These are phyloP conservation scores for Saccharomyces hybrid DNA, from an alignment of 1,139 yeast species.

Conservation along the genomic window DNA sequence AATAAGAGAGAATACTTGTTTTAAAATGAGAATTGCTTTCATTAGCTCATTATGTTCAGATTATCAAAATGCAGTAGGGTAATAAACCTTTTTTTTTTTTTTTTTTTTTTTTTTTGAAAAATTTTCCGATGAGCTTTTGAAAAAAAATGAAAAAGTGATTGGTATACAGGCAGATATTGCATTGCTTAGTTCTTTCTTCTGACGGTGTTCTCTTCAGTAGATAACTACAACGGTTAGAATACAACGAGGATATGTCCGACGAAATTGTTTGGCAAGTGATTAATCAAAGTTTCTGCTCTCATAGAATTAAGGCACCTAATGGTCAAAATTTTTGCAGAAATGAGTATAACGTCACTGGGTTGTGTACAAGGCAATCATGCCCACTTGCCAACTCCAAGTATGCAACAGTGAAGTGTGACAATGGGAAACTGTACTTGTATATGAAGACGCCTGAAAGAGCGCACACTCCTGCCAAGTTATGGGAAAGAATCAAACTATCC, in stretches of 20 bases:
- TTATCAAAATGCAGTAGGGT: neutral
- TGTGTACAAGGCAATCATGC: conserved; percentile 88
- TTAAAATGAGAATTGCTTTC: neutral
- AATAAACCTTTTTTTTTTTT: neutral
- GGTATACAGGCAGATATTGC: neutral
- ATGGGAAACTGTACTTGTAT: conserved; percentile 81
- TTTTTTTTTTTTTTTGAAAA: conserved; percentile 1
- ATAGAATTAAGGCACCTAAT: conserved; percentile 71
- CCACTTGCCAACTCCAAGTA: conserved; percentile 94
- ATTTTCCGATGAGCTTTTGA: conserved; percentile 5
- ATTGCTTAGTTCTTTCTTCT: neutral
- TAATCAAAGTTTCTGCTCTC: conserved; percentile 84
- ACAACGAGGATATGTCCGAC: conserved; percentile 34
- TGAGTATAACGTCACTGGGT: conserved; percentile 83
- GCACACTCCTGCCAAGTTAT: conserved; percentile 83
- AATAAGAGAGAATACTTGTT: neutral
- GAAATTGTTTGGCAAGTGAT: conserved; percentile 84
- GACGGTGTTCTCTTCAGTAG: no score
- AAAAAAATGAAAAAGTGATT: neutral
- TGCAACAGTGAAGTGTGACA: conserved; percentile 86
- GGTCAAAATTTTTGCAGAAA: conserved; percentile 80
- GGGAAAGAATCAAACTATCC: conserved; percentile 89
- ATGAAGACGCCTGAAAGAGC: conserved; percentile 98
- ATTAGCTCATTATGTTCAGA: neutral
- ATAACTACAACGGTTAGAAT: neutral